Base-by-base conservation (phyloP, 2,329 filamentous ascomycete species). In the Incumbomyces lentus region DNA sequence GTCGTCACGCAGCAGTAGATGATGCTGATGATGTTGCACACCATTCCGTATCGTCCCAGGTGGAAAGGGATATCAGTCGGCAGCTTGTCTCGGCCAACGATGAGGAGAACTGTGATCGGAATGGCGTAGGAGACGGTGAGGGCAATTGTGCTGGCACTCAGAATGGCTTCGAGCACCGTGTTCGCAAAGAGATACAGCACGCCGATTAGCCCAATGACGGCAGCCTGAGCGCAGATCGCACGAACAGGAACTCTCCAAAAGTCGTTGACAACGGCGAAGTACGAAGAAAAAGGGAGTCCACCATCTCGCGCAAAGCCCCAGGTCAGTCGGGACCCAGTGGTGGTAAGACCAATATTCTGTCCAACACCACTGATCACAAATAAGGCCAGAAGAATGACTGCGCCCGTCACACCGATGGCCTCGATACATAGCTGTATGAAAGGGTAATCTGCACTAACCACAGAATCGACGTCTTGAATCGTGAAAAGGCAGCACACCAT, bases 351-450 rank as follows among this genome's bases (percentile, higher is more conserved):
- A 1, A 60, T 47, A 39, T 67, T 70, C 13, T 65, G 63, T 8
- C 72, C 74, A 10, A 77, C 73, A 0, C 67, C 66, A 47, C 76
- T 74, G 39, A 78, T 62, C 5, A 55, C 58, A 7, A 55, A 60
- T 2, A 61, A 46, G 2, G 57, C 53, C 6, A 58, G 51, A 26
- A 57, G 53, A 43, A 43, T 38, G 33, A 55, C 49, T 11, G 49
- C 39, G 8, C 48, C 55, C n/a, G 51, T 53, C 32, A 48, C 49
- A 2, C 46, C 34, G 8, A 41, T 43, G 12, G 51, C 52, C 12
- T 34, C 7, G 3, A 50, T 45, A 35, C 49, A 56, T 31, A 56
- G 44, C 4, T 53, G 46, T 30, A 56, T 10, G 41, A 78, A 58
- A 0, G 71, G 43, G n/a, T 36, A 44, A 31, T 40, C 43, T 7